Evolutionary conservation across 2,329 filamentous ascomycete genomes (phyloP).

Genomic region (Colletotrichum destructivum): DNA sequence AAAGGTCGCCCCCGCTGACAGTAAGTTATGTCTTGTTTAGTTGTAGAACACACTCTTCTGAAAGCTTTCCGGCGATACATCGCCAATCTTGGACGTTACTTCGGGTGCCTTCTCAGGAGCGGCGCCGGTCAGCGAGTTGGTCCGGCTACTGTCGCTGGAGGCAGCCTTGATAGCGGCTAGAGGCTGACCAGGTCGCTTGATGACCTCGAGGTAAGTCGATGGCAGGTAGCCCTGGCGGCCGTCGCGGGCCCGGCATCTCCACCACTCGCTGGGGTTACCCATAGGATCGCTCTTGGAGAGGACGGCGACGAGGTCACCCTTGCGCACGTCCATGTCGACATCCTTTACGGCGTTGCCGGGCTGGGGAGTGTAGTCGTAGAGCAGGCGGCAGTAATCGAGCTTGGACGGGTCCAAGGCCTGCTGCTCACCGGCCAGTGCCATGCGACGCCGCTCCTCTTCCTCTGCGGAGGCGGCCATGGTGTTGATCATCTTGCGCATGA

Average conservation of each 20-base stretch:
- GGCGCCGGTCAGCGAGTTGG: constrained; percentile 66
- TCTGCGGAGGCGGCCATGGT: constrained; percentile 87
- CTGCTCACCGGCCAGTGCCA: constrained; percentile 60
- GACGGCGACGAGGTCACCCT: constrained; percentile 95
- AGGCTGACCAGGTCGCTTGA: constrained; percentile 67
- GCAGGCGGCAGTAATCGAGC: constrained; percentile 94
- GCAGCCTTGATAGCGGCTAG: constrained; percentile 68
- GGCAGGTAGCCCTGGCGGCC: constrained; percentile 94
- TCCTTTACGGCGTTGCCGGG: constrained; percentile 73
- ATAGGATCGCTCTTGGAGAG: constrained; percentile 93
- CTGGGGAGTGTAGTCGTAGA: constrained; percentile 95
- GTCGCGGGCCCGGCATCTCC: constrained; percentile 92
- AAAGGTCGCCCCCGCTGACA: not conserved
- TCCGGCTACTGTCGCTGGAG: constrained; percentile 61
- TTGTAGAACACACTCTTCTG: constrained; percentile 73
- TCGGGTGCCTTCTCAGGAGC: constrained; percentile 45
- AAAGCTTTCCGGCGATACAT: constrained; percentile 68
- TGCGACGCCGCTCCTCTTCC: constrained; percentile 79
- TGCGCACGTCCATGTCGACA: constrained; percentile 92
- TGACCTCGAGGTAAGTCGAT: constrained; percentile 88
- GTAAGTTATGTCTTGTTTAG: constrained; percentile 48
- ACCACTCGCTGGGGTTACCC: constrained; percentile 96
- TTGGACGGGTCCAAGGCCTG: constrained; percentile 85
- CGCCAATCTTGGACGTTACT: constrained; percentile 65
- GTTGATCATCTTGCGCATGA: constrained; percentile 97